phyloP scores from a whole-genome alignment of 768 basidiomycete genomes.

The Naganishia vishniacii region DNA sequence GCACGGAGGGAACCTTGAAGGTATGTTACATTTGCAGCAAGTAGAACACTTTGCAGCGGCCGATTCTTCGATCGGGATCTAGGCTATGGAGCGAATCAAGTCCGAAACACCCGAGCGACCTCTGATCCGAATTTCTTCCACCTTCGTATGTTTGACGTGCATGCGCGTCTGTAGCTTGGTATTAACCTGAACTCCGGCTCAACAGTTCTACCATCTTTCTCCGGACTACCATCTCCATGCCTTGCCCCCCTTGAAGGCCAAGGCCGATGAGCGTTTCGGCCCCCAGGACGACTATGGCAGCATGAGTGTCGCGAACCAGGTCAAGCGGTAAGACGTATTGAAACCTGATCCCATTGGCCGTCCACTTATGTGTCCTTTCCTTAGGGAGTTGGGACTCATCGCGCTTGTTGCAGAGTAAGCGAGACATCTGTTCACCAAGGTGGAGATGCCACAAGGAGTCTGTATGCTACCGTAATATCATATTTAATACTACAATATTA shows the following conservation, averaged over 20 bases:
- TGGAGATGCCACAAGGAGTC: no score
- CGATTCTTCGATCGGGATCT: not conserved
- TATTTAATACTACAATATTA: no score
- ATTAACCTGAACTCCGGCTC: not conserved
- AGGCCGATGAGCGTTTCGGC: slow-evolving; percentile 53
- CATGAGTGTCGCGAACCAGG: slow-evolving; percentile 85
- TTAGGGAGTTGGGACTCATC: slow-evolving; percentile 45
- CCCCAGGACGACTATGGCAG: slow-evolving; percentile 57
- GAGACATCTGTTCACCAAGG: not conserved
- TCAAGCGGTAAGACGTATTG: slow-evolving; percentile 53
- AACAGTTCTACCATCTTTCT: slow-evolving; percentile 76
- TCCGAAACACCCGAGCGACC: slow-evolving; percentile 66
- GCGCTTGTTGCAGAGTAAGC: slow-evolving; percentile 36
- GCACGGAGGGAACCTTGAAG: slow-evolving; percentile 69
- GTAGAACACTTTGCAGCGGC: not conserved
- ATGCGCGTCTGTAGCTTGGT: not conserved
- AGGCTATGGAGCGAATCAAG: slow-evolving; percentile 65
- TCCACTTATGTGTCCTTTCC: not conserved
- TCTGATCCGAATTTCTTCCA: slow-evolving; percentile 88
- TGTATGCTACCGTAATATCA: no score
- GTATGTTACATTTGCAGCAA: slow-evolving; percentile 50
- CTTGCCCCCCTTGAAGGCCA: slow-evolving; percentile 56
- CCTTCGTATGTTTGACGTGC: slow-evolving; percentile 56
- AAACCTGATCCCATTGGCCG: not conserved
- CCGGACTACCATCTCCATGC: slow-evolving; percentile 74